phyloP scores from a whole-genome alignment of 495 filamentous ascomycete species.

The Clohesyomyces aquaticus region DNA sequence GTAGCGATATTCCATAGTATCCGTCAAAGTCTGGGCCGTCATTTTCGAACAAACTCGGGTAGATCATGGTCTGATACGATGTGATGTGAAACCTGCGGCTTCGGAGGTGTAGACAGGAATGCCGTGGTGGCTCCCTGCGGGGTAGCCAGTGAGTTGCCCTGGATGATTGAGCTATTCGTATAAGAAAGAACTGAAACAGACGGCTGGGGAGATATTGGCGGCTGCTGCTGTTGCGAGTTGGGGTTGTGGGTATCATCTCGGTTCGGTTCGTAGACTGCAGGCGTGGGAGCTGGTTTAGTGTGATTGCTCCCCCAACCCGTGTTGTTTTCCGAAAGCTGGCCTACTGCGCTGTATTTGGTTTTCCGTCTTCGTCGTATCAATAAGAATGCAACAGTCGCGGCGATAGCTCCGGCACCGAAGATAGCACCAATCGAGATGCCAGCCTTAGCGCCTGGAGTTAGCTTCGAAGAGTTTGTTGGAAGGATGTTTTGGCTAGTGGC shows the following conservation, averaged over 20 bases:
- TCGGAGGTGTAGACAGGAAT: not conserved
- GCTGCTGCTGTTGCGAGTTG: not conserved
- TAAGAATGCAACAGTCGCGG: conserved; percentile 2
- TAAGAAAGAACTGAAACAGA: not conserved
- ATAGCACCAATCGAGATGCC: conserved; percentile 7
- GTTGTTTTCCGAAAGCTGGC: not conserved
- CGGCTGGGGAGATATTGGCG: not conserved
- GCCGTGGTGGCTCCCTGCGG: not conserved
- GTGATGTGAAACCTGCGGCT: too few species aligned
- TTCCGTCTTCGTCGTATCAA: not conserved
- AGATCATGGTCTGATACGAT: not conserved
- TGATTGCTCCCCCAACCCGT: not conserved
- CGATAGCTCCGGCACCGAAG: not conserved
- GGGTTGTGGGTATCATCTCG: not conserved
- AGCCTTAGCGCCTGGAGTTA: not conserved
- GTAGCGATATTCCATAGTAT: not conserved
- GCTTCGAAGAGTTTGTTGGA: not conserved
- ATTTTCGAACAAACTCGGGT: not conserved
- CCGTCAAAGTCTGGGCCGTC: not conserved
- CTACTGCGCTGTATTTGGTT: conserved; percentile 5
- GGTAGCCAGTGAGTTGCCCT: not conserved
- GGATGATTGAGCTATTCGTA: not conserved
- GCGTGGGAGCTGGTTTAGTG: not conserved
- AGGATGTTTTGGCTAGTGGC: not conserved
- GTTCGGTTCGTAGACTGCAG: not conserved